phyloP scores from a whole-genome alignment of 305 asterid genomes.

The Solanum hybrid region DNA sequence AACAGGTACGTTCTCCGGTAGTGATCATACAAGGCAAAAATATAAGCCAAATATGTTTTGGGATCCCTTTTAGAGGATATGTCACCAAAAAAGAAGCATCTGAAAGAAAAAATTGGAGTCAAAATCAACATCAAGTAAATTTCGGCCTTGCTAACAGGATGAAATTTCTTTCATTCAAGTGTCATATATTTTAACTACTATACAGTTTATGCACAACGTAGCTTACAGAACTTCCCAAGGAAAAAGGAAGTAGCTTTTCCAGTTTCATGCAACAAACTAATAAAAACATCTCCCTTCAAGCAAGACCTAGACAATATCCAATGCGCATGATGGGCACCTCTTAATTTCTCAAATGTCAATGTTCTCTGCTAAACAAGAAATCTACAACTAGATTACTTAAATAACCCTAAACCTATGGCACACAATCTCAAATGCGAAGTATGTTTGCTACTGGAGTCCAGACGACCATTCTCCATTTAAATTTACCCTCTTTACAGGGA shows the following conservation, averaged over 20 bases:
- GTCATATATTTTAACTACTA: not conserved
- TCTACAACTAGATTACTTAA: not conserved
- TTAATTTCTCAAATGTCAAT: not conserved
- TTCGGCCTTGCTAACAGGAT: not conserved
- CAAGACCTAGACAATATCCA: not conserved
- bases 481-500: not conserved
- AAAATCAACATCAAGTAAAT: conserved; percentile 6
- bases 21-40: conserved; percentile 55
- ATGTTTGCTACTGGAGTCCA: not conserved
- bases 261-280: not conserved
- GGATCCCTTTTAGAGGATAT: conserved; percentile 88
- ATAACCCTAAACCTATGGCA: not conserved
- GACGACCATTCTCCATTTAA: not conserved
- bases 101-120: conserved; percentile 24
- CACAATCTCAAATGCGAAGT: not conserved
- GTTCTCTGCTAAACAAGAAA: not conserved
- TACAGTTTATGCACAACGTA: not conserved
- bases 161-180: not conserved
- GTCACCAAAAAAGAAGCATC: conserved; percentile 94
- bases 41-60: conserved; percentile 45
- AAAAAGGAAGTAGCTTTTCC: not conserved
- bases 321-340: not conserved
- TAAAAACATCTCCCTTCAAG: not conserved
- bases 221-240: not conserved
- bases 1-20: conserved; percentile 34